A percentile compares a stretch with the other conserved stretches of the same genome.
Evolutionary conservation across 139 green algal genomes (phyloP).

Genomic region (Chlorella sp.): DNA sequence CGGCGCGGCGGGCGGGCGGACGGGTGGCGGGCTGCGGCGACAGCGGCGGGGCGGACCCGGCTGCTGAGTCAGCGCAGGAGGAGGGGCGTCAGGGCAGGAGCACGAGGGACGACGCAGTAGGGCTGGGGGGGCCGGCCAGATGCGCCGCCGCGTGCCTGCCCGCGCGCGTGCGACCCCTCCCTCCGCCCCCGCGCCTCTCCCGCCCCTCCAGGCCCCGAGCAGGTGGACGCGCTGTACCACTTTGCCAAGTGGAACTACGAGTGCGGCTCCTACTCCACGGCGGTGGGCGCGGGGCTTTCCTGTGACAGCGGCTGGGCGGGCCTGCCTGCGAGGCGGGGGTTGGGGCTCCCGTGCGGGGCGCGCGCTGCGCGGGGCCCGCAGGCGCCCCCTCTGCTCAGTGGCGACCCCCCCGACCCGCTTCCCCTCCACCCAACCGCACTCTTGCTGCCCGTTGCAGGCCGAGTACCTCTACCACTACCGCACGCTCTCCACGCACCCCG

Average conservation of each 20-base stretch:
- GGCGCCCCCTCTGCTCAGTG: too few relatives aligned
- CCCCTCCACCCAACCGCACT: too few relatives aligned
- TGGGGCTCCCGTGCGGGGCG: too few relatives aligned
- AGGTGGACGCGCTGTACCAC: constrained; percentile 97
- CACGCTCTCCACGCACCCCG: constrained; percentile 82
- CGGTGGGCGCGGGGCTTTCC: too few relatives aligned
- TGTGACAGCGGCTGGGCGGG: too few relatives aligned
- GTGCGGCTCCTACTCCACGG: constrained; percentile 96
- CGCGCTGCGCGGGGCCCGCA: too few relatives aligned
- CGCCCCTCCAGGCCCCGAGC: constrained; percentile 61
- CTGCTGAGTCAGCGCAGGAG: not conserved
- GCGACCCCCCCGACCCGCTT: too few relatives aligned
- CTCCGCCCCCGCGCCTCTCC: not conserved
- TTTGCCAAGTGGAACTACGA: constrained; percentile 99
- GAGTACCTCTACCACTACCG: constrained; percentile 96
- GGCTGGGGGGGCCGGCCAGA: constrained; percentile 19
- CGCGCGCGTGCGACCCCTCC: not conserved
- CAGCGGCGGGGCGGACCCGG: not conserved
- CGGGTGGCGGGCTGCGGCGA: not conserved
- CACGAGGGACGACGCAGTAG: not conserved
- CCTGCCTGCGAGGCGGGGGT: too few relatives aligned
- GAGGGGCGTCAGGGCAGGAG: too few relatives aligned
- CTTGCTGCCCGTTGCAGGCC: too few relatives aligned
- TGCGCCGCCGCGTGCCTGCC: not conserved
- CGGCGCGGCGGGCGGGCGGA: not conserved